A percentile compares a stretch with the other conserved stretches of the same genome.
These are phyloP conservation scores for Aquilaria yunnanensis DNA, from an alignment of 345 rosid species.

Conservation along the genomic window DNA sequence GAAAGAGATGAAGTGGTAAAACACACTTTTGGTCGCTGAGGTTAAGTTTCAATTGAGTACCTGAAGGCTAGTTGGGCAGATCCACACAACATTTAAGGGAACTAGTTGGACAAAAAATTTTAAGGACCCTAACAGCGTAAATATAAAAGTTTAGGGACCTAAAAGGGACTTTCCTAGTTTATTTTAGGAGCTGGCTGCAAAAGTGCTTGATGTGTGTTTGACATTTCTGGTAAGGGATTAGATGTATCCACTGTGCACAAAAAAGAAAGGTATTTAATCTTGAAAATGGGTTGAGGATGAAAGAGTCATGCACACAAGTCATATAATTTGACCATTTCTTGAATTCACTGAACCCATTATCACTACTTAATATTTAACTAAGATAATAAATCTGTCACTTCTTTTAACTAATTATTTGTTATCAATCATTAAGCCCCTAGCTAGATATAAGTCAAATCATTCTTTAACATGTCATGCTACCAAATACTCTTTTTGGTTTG, in stretches of 20 bases:
- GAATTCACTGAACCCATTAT: neutral
- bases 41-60: no score
- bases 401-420: neutral
- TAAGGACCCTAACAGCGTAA: neutral
- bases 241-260: neutral
- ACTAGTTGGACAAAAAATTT: no score
- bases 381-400: constrained; percentile 2
- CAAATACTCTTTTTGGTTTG: no score
- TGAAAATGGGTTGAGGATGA: neutral
- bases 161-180: neutral
- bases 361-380: neutral
- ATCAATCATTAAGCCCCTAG: neutral
- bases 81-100: no score
- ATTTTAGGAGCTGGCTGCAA: constrained; percentile 17
- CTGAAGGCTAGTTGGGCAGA: no score
- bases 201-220: constrained; percentile 3
- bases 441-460: neutral
- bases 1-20: no score
- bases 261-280: constrained; percentile 12
- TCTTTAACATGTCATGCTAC: no score
- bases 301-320: constrained; percentile 13
- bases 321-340: neutral
- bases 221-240: constrained; percentile 10
- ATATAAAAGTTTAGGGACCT: constrained; percentile 4
- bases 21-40: no score